Evolutionary conservation across 2,329 filamentous ascomycete species (phyloP).

Genomic region (Neonectria faginata): DNA sequence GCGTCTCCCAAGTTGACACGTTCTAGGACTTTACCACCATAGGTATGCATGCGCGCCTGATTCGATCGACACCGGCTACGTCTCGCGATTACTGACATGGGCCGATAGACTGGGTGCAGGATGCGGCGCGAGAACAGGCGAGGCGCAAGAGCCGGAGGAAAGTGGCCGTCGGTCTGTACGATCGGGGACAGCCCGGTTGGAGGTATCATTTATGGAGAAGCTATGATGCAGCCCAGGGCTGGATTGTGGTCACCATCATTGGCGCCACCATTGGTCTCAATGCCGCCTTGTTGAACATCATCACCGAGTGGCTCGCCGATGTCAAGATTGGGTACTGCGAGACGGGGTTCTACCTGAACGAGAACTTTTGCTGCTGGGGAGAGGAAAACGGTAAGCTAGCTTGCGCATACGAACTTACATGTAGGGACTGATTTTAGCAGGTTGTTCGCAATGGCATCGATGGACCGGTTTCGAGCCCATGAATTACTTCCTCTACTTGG

Average conservation of each 20-base stretch:
- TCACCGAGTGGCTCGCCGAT: conserved; percentile 96
- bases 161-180: conserved; percentile 78
- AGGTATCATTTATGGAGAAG: conserved; percentile 83
- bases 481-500: conserved; percentile 90
- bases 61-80: conserved; percentile 16
- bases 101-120: conserved; percentile 89
- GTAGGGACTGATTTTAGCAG: conserved; percentile 54
- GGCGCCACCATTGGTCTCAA: conserved; percentile 93
- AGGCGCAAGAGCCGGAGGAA: conserved; percentile 81
- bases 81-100: conserved; percentile 47
- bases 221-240: conserved; percentile 96
- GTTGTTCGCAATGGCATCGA: conserved; percentile 87
- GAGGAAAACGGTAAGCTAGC: conserved; percentile 80
- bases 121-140: conserved; percentile 90
- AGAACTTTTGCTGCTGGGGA: conserved; percentile 98
- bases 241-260: conserved; percentile 96
- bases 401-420: neutral
- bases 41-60: conserved; percentile 59
- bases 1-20: conserved; percentile 46
- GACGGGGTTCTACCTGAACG: conserved; percentile 96
- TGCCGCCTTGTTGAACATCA: conserved; percentile 91
- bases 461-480: conserved; percentile 84
- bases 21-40: conserved; percentile 90
- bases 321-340: conserved; percentile 96
- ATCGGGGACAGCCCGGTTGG: conserved; percentile 79